Evolutionary conservation across 2,329 filamentous ascomycete genomes (phyloP), one percentile per base, ranked within the genome.

Genomic region (Cladophialophora bantiana): DNA sequence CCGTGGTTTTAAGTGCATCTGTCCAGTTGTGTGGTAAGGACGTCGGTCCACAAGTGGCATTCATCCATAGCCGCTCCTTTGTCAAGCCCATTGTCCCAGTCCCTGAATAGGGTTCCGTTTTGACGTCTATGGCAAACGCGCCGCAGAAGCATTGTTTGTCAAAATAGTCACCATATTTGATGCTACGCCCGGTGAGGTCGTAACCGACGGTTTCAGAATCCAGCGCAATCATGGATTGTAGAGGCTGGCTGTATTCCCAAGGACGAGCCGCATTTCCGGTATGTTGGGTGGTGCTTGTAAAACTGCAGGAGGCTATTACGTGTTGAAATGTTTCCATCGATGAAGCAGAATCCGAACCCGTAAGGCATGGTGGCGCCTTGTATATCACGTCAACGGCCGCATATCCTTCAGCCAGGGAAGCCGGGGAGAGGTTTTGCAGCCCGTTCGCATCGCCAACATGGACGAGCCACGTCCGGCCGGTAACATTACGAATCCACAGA

Each of bases 171-270:
- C 72, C 73, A 59, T 70, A 38, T 40, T 15, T 20, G 35, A 76
- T 59, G 61, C 32, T 40, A 59, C 36, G 32, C 12, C 58, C 10
- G 31, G 73, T 74, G 31, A 76, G 71, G 60, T 75, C 69, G 68
- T 77, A 78, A 48, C 75, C 75, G n/a, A 68, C 75, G n/a, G 74
- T 76, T 67, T 76, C 73, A 56, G 48, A 75, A 66, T 75, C 75
- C 54, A 78, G 70, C 60, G 75, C 68, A 42, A 75, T 62, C 56
- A 77, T 75, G 26, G 76, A 75, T 9, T 58, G 48, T 58, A 67
- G 52, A 10, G 53, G 35, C 70, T 75, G 69, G 40, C 59, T 70
- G 54, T 77, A 78, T 68, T 77, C 76, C 76, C 76, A 77, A 38
- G 76, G 75, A 45, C 76, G 76, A 67, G 58, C 72, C 18, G 70